Evolutionary conservation across 495 filamentous ascomycete genomes (phyloP).

Genomic region (Amorphotheca resinae): DNA sequence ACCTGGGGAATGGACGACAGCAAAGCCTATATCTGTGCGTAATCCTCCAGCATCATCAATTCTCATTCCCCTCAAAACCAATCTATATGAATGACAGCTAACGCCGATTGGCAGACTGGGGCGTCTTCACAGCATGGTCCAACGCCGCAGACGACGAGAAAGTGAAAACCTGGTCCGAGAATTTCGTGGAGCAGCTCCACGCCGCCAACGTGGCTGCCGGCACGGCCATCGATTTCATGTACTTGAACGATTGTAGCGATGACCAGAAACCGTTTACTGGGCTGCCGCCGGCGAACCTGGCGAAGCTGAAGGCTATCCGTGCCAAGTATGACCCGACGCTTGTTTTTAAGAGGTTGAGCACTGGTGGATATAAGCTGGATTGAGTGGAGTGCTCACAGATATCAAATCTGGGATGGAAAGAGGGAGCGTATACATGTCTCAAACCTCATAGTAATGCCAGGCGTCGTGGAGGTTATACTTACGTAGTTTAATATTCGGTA

Average conservation of each 20-base stretch:
- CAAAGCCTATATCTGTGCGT: neutral
- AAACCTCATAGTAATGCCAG: too few relatives aligned
- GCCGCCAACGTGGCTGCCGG: neutral
- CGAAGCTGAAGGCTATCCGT: slow-evolving; percentile 19
- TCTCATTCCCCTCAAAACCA: neutral
- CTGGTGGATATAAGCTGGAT: slow-evolving; percentile 23
- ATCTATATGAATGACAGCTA: neutral
- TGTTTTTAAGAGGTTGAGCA: slow-evolving; percentile 21
- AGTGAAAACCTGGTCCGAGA: neutral
- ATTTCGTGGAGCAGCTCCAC: neutral
- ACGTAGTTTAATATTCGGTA: too few relatives aligned
- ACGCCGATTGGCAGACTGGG: neutral
- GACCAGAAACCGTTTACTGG: slow-evolving; percentile 8
- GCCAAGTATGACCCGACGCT: slow-evolving; percentile 22
- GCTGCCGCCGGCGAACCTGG: slow-evolving; percentile 20
- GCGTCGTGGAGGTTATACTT: too few relatives aligned
- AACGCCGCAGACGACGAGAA: neutral
- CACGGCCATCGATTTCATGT: neutral
- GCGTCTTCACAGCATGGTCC: neutral
- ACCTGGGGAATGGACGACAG: slow-evolving; percentile 1
- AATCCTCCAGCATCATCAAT: too few relatives aligned
- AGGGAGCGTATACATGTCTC: too few relatives aligned
- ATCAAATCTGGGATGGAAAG: too few relatives aligned
- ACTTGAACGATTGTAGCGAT: slow-evolving; percentile 11
- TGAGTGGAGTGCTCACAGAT: too few relatives aligned